phyloP scores from a whole-genome alignment of 1,284 basidiomycete species.

The Cystobasidium pallidum region DNA sequence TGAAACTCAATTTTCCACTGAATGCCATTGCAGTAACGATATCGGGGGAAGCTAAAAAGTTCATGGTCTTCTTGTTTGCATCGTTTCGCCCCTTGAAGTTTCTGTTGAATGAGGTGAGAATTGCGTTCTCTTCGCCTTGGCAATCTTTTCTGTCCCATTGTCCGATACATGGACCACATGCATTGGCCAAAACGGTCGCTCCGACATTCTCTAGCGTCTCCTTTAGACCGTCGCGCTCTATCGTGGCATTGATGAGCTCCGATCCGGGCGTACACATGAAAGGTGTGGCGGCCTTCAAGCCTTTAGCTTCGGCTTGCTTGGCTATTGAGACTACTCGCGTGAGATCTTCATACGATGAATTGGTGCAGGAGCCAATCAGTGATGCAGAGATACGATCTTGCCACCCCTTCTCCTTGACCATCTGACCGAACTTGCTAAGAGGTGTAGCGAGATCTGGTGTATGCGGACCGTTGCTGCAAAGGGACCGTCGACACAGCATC shows the following conservation, averaged over 20 bases:
- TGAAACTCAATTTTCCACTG: conserved; percentile 91
- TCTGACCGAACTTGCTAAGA: conserved; percentile 82
- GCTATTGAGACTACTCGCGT: conserved; percentile 89
- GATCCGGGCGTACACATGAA: conserved; percentile 96
- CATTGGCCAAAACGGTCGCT: conserved; percentile 91
- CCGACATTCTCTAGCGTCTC: conserved; percentile 78
- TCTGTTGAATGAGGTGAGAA: conserved; percentile 95
- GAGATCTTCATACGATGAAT: conserved; percentile 79
- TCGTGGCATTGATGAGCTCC: conserved; percentile 96
- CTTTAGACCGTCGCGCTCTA: conserved; percentile 79
- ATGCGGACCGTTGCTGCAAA: conserved; percentile 82
- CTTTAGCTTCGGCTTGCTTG: conserved; percentile 80
- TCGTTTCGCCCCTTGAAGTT: conserved; percentile 99
- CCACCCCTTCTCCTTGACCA: conserved; percentile 84
- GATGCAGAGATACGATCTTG: conserved; percentile 88
- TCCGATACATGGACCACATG: conserved; percentile 98
- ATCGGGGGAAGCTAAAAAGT: conserved; percentile 96
- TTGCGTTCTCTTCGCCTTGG: conserved; percentile 90
- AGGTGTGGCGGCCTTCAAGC: conserved; percentile 80
- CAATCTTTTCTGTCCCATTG: conserved; percentile 97
- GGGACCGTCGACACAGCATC: conserved; percentile 28
- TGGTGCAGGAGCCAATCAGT: conserved; percentile 96
- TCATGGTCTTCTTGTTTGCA: conserved; percentile 93
- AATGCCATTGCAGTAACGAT: conserved; percentile 93
- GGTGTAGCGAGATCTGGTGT: conserved; percentile 97